These are phyloP conservation scores for Trichophaea hybrida DNA, from an alignment of 2,329 filamentous ascomycete species.

Conservation along the genomic window DNA sequence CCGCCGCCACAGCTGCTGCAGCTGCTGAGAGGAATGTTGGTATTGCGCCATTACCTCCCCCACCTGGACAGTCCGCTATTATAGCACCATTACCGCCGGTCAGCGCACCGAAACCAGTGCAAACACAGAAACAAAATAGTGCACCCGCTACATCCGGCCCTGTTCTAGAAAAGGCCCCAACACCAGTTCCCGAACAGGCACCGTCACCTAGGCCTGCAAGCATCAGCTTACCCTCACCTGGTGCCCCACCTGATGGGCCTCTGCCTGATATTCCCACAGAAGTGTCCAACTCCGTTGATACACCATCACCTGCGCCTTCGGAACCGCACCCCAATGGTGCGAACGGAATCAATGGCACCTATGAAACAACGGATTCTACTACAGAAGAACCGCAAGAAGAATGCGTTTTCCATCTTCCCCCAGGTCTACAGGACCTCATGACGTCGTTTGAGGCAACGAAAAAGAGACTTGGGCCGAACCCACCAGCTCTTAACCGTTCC, in stretches of 20 bases:
- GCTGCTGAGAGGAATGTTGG: slow-evolving; percentile 84
- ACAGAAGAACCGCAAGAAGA: slow-evolving; percentile 44
- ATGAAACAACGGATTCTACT: slow-evolving; percentile 1
- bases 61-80: slow-evolving; percentile 47
- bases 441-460: slow-evolving; percentile 80
- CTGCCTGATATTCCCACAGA: slow-evolving; percentile 13
- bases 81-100: slow-evolving; percentile 15
- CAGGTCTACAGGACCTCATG: slow-evolving; percentile 75
- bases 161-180: not conserved
- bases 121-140: not conserved
- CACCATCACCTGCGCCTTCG: not conserved
- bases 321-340: slow-evolving; percentile 25
- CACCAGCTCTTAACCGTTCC: slow-evolving; percentile 49
- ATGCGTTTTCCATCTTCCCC: slow-evolving; percentile 82
- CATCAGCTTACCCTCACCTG: slow-evolving; percentile 8
- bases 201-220: slow-evolving; percentile 22
- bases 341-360: slow-evolving; percentile 12
- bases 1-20: slow-evolving; percentile 82
- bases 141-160: not conserved
- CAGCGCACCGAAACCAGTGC: slow-evolving; percentile 8
- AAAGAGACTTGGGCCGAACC: slow-evolving; percentile 42
- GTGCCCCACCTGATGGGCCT: slow-evolving; percentile 10
- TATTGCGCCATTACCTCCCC: slow-evolving; percentile 83
- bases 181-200: not conserved
- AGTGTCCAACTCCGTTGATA: not conserved